Evolutionary conservation across 805 yeast species (phyloP).

Genomic region (Yamadazyma takamatsuzukensis): DNA sequence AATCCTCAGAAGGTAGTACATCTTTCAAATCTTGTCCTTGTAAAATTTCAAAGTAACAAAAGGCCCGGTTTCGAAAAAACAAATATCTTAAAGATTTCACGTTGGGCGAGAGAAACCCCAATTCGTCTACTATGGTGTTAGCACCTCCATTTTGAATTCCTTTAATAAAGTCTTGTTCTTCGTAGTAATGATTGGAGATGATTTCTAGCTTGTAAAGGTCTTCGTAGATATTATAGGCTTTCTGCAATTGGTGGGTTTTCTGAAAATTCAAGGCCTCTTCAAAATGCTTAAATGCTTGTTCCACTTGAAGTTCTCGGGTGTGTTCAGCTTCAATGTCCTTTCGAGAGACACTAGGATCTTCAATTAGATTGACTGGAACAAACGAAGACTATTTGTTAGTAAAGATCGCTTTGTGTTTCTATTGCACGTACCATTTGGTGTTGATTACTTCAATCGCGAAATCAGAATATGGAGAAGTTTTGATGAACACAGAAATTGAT

Average conservation of each 20-base stretch:
- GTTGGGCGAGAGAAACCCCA: slow-evolving; percentile 57
- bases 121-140: slow-evolving; percentile 33
- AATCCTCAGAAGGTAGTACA: background rate
- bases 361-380: slow-evolving; percentile 73
- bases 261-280: slow-evolving; percentile 68
- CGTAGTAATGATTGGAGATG: slow-evolving; percentile 42
- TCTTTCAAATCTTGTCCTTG: slow-evolving; percentile 6
- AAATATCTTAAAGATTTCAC: slow-evolving; percentile 72
- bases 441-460: too few relatives aligned
- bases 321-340: slow-evolving; percentile 69
- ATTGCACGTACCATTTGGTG: too few relatives aligned
- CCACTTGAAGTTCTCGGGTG: slow-evolving; percentile 85
- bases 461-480: too few relatives aligned
- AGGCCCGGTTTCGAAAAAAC: slow-evolving; percentile 77
- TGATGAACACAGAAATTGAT: too few relatives aligned
- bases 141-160: slow-evolving; percentile 38
- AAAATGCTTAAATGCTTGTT: slow-evolving; percentile 75
- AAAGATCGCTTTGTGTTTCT: too few relatives aligned
- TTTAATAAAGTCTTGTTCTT: slow-evolving; percentile 32
- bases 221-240: slow-evolving; percentile 55
- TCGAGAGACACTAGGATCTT: slow-evolving; percentile 64
- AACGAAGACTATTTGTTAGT: slow-evolving; percentile 52
- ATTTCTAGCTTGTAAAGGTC: slow-evolving; percentile 68
- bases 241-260: slow-evolving; percentile 41
- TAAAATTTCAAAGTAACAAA: slow-evolving; percentile 51